A percentile compares a stretch with the other conserved stretches of the same genome.
phyloP scores from a whole-genome alignment of 2,329 filamentous ascomycete species.

The Epichloe baconii region DNA sequence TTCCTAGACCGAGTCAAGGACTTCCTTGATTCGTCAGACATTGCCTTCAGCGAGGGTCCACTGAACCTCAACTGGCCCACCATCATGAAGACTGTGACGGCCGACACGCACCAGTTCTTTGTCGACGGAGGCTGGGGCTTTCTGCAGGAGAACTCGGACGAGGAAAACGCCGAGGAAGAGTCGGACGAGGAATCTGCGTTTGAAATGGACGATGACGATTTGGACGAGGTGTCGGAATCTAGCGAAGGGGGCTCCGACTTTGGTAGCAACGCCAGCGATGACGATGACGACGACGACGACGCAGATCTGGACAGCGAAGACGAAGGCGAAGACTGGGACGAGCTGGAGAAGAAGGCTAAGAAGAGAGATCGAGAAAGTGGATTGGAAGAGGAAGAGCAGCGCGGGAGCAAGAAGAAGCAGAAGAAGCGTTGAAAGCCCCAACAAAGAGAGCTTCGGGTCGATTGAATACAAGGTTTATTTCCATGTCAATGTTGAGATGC shows the following conservation, averaged over 20 bases:
- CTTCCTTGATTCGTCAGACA: constrained; percentile 91
- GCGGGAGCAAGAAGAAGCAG: constrained; percentile 50
- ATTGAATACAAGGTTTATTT: too few relatives aligned
- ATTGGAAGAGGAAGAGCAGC: constrained; percentile 41
- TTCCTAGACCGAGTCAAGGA: constrained; percentile 92
- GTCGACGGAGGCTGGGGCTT: constrained; percentile 92
- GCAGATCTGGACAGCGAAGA: constrained; percentile 56
- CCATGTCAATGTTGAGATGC: too few relatives aligned
- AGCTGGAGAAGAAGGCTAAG: constrained; percentile 80
- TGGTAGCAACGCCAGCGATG: constrained; percentile 74
- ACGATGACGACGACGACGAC: constrained; percentile 53
- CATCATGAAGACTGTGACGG: constrained; percentile 97
- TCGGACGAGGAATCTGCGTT: constrained; percentile 88
- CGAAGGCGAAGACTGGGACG: constrained; percentile 85
- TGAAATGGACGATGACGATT: constrained; percentile 75
- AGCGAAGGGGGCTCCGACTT: constrained; percentile 83
- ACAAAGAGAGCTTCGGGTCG: too few relatives aligned
- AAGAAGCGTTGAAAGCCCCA: constrained; percentile 20
- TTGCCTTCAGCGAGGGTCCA: constrained; percentile 85
- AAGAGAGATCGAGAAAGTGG: constrained; percentile 60
- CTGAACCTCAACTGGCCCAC: constrained; percentile 98
- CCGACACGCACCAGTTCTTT: constrained; percentile 91
- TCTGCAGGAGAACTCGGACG: constrained; percentile 75
- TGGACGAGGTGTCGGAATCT: constrained; percentile 67
- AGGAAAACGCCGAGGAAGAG: constrained; percentile 61